These are phyloP conservation scores for Leishmania mexicana DNA, from an alignment of 208 protist genomes.

Conservation along the genomic window DNA sequence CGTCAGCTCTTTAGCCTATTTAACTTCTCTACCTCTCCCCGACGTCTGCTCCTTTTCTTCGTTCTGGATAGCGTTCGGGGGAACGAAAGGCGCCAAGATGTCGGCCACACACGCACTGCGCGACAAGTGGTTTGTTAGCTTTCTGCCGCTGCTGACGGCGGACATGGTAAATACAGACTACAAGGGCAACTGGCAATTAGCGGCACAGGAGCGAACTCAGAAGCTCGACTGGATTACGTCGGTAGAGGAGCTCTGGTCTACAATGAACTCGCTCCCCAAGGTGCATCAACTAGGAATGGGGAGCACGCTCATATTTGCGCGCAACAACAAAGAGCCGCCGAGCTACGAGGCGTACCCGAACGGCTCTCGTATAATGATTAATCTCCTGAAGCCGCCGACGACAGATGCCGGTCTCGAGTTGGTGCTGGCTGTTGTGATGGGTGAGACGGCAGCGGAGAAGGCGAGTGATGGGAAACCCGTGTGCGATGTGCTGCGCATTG, in stretches of 20 bases:
- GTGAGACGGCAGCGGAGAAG: conserved; percentile 65
- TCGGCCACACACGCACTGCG: conserved; percentile 66
- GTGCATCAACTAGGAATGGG: conserved; percentile 81
- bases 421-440: conserved; percentile 74
- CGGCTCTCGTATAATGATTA: conserved; percentile 79
- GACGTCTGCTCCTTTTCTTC: background rate
- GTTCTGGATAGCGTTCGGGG: background rate
- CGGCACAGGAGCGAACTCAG: conserved; percentile 66
- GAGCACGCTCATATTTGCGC: conserved; percentile 82
- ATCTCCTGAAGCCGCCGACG: conserved; percentile 60
- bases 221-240: conserved; percentile 83
- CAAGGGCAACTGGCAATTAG: conserved; percentile 89
- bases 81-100: conserved; percentile 13
- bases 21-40: background rate
- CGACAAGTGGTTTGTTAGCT: conserved; percentile 86
- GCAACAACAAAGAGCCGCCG: conserved; percentile 81
- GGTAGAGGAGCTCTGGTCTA: conserved; percentile 91
- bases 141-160: conserved; percentile 72
- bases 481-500: conserved; percentile 87
- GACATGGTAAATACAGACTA: conserved; percentile 76
- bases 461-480: conserved; percentile 58
- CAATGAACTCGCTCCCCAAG: conserved; percentile 87
- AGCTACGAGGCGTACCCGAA: conserved; percentile 90
- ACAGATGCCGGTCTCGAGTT: conserved; percentile 70
- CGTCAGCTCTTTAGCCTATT: background rate